A percentile compares a stretch with the other conserved stretches of the same genome.
These are phyloP conservation scores for Rhynchosporium graminicola DNA, from an alignment of 2,329 filamentous ascomycete genomes.

Conservation along the genomic window DNA sequence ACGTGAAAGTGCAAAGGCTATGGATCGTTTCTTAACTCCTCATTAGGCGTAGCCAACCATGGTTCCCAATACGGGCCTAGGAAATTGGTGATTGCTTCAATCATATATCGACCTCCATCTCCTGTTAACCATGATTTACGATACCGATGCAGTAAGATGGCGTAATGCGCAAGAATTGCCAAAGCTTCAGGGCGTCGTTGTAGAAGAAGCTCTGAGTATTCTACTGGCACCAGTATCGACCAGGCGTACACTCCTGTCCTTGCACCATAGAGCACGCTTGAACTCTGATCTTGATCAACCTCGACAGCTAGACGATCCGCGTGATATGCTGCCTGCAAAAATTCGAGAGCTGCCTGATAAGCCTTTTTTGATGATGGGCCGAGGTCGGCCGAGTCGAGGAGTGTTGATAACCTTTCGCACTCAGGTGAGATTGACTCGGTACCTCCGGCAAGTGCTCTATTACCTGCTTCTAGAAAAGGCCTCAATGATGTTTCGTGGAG, in stretches of 20 bases:
- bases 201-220: conserved; percentile 38
- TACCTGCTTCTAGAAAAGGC: neutral
- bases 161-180: conserved; percentile 42
- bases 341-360: neutral
- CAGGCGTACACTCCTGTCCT: conserved; percentile 4
- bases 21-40: neutral
- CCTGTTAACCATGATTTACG: conserved; percentile 32
- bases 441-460: neutral
- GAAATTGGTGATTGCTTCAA: conserved; percentile 27
- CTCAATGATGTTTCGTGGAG: neutral
- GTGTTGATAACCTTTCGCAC: neutral
- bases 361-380: neutral
- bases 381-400: conserved; percentile 10
- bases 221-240: conserved; percentile 8
- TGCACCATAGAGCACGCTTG: neutral
- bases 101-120: conserved; percentile 27
- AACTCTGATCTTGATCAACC: neutral
- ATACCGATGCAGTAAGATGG: conserved; percentile 39
- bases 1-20: neutral
- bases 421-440: neutral
- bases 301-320: neutral
- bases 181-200: conserved; percentile 40
- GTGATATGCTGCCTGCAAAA: neutral
- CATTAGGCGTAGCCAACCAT: conserved; percentile 21
- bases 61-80: conserved; percentile 27